These are phyloP conservation scores for Santalum album DNA, from an alignment of 164 flowering plant species.

Conservation along the genomic window DNA sequence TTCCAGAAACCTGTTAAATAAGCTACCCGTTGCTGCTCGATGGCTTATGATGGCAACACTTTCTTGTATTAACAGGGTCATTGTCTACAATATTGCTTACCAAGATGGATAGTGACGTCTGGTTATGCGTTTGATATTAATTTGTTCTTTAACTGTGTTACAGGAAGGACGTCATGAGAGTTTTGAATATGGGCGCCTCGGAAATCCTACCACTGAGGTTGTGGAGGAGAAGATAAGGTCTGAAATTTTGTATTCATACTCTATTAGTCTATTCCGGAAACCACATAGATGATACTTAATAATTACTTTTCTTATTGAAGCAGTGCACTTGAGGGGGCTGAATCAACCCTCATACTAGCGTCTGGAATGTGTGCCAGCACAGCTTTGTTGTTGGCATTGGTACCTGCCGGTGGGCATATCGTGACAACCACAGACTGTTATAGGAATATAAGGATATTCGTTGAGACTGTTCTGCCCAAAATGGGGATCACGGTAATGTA, in stretches of 20 bases:
- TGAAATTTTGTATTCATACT: neutral
- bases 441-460: conserved; percentile 79
- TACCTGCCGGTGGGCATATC: conserved; percentile 90
- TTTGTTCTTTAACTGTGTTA: conserved; percentile 2
- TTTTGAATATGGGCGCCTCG: conserved; percentile 96
- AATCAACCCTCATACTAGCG: conserved; percentile 76
- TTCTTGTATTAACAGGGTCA: too few species aligned
- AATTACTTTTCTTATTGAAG: too few species aligned
- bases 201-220: conserved; percentile 79
- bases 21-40: too few species aligned
- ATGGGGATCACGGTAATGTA: conserved; percentile 71
- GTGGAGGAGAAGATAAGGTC: conserved; percentile 84
- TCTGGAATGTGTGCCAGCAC: conserved; percentile 96
- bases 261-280: too few species aligned
- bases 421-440: conserved; percentile 96
- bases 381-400: conserved; percentile 78
- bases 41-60: too few species aligned
- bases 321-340: conserved; percentile 98
- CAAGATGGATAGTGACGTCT: too few species aligned
- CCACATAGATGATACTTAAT: too few species aligned
- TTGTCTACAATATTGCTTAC: too few species aligned
- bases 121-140: too few species aligned
- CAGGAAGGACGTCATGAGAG: conserved; percentile 74
- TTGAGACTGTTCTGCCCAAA: conserved; percentile 76
- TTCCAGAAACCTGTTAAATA: too few species aligned